Percentiles rank a stretch among this genome's conserved stretches.
These are phyloP conservation scores for Solanum arcanum DNA, from an alignment of 257 asterid genomes.

Conservation along the genomic window DNA sequence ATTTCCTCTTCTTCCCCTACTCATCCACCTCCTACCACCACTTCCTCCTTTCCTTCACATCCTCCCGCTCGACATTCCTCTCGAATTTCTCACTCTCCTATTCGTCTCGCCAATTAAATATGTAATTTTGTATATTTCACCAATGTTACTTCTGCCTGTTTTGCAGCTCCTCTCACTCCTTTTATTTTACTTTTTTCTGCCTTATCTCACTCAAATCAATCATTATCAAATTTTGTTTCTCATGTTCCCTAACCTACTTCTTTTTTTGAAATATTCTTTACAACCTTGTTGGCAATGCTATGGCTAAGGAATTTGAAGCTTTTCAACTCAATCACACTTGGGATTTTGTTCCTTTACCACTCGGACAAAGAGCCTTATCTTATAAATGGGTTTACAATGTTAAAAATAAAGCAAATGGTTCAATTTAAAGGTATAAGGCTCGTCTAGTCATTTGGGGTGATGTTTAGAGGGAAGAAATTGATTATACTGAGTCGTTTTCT, in stretches of 20 bases:
- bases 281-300: neutral
- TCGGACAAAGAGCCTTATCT: neutral
- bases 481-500: neutral
- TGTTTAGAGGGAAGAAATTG: neutral
- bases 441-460: neutral
- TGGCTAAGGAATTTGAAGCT: neutral
- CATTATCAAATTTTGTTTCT: rapidly evolving
- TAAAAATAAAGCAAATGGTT: neutral
- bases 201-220: neutral
- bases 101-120: neutral
- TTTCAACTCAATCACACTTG: neutral
- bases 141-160: neutral
- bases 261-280: neutral
- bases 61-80: neutral
- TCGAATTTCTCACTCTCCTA: neutral
- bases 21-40: neutral
- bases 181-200: neutral
- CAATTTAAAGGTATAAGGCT: neutral
- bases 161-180: too few species aligned
- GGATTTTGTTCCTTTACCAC: neutral
- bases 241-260: neutral
- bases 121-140: neutral
- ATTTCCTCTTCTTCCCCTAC: neutral
- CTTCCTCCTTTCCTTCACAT: too few species aligned
- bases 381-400: neutral